Base-by-base conservation (phyloP, 2,329 filamentous ascomycete genomes). In the Monosporascus sp. region DNA sequence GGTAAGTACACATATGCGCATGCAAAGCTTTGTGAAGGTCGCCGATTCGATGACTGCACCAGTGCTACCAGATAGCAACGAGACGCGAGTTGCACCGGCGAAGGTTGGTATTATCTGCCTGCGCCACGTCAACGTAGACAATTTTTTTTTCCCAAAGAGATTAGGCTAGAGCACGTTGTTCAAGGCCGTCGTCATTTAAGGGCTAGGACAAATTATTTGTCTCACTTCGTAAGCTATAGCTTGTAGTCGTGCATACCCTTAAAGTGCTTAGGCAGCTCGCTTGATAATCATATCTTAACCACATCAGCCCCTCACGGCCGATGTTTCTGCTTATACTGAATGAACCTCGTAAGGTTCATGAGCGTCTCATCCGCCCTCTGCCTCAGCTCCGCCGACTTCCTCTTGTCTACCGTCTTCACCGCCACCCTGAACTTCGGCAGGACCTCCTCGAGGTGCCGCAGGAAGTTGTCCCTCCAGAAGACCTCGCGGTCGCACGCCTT, bases 241-340 rank as follows among this genome's bases (percentile, higher is more conserved):
- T 51, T 47, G 58, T 60, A 60, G 53, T 56, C 38, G 7, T 44
- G 37, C 45, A 11, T 15, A 11, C 37, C 37, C 15, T 48, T n/a
- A 41, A 18, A 48, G 49, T 25, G 8, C 31, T 15, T 38, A n/a
- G 8, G 17, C 15, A 8, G 37, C 3, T 24, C 15, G 31, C 6
- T 24, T 20, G 8, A 20, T 9, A 7, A 20, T 24, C 27, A 18
- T 18, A 22, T 20, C 17, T 3, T n/a, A 17, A 38, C 20, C 25
- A 7, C 38, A 25, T 37, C 39, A 15, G 14, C 18, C 31, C 22
- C 11, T 63, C 56, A 61, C 24, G 75, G 75, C 58, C 70, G 70
- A 55, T 83, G 72, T 68, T 83, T 83, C 69, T 76, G 78, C 72
- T 88, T 88, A 64, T 88, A 88, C 53, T 76, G 70, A 58, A 88